phyloP scores from a whole-genome alignment of 495 filamentous ascomycete genomes.

The Extremus antarcticus region DNA sequence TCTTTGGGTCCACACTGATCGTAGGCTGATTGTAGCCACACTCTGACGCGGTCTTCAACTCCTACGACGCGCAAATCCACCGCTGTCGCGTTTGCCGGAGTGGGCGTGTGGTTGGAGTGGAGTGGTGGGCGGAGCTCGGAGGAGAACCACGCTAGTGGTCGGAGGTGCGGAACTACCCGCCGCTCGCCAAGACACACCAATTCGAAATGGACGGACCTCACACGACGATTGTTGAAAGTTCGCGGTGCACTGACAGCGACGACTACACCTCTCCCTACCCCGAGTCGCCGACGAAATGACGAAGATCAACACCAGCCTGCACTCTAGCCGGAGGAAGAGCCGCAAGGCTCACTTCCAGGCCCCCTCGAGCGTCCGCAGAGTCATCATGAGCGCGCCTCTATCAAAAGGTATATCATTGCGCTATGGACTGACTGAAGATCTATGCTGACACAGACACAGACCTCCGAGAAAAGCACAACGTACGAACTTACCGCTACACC shows the following conservation, averaged over 20 bases:
- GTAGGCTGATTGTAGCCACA: no score
- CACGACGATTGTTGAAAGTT: background rate
- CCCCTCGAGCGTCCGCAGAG: constrained; percentile 79
- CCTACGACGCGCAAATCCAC: no score
- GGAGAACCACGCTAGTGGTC: no score
- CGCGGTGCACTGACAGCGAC: background rate
- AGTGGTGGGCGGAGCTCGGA: no score
- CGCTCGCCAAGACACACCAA: no score
- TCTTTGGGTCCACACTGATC: no score
- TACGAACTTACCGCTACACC: constrained; percentile 35
- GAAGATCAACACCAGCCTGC: constrained; percentile 48
- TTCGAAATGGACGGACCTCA: no score
- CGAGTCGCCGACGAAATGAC: constrained; percentile 34
- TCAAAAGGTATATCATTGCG: constrained; percentile 46
- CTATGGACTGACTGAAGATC: no score
- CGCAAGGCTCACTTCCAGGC: constrained; percentile 94
- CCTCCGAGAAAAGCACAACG: constrained; percentile 90
- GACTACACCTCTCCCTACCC: constrained; percentile 9
- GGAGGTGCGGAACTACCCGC: no score
- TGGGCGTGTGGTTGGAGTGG: background rate
- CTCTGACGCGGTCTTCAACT: no score
- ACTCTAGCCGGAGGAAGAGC: constrained; percentile 89
- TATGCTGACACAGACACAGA: constrained; percentile 35
- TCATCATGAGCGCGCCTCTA: constrained; percentile 87
- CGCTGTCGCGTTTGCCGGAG: background rate